Conservation (phyloP, 1,284 basidiomycete species). For the Afroboletus lepidellus region DNA sequence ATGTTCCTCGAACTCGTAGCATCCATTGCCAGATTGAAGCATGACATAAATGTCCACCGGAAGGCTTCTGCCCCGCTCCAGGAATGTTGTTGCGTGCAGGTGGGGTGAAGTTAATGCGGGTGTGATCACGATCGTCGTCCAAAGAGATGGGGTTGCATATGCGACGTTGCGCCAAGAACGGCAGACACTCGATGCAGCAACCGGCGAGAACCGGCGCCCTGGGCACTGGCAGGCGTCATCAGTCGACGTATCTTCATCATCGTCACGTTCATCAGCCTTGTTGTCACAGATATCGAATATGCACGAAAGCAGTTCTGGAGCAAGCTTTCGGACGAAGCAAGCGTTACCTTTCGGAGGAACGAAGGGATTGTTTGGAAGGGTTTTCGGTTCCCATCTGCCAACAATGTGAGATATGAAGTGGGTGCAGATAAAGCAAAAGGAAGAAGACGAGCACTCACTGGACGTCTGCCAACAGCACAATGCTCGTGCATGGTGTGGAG, state of each 20-base stretch:
- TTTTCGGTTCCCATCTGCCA: too few relatives aligned
- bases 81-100: slow-evolving; percentile 7
- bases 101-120: slow-evolving; percentile 12
- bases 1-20: slow-evolving; percentile 20
- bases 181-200: slow-evolving; percentile 26
- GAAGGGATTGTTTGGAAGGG: slow-evolving; percentile 20
- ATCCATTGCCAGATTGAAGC: not conserved
- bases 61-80: slow-evolving; percentile 29
- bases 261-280: slow-evolving; percentile 10
- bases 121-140: slow-evolving; percentile 24
- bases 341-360: slow-evolving; percentile 20
- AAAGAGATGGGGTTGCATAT: slow-evolving; percentile 30
- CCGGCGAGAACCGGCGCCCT: slow-evolving; percentile 14
- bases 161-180: slow-evolving; percentile 31
- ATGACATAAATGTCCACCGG: slow-evolving; percentile 26
- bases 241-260: slow-evolving; percentile 5
- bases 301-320: slow-evolving; percentile 1
- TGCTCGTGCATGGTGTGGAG: too few relatives aligned
- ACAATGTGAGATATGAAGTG: too few relatives aligned
- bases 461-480: too few relatives aligned
- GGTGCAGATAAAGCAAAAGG: too few relatives aligned
- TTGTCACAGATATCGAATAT: slow-evolving; percentile 24
- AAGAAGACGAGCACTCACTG: too few relatives aligned
- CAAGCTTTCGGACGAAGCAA: slow-evolving; percentile 26
- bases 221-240: not conserved